Evolutionary conservation across 306 rosid genomes (phyloP).

Genomic region (Prunus mongolica): DNA sequence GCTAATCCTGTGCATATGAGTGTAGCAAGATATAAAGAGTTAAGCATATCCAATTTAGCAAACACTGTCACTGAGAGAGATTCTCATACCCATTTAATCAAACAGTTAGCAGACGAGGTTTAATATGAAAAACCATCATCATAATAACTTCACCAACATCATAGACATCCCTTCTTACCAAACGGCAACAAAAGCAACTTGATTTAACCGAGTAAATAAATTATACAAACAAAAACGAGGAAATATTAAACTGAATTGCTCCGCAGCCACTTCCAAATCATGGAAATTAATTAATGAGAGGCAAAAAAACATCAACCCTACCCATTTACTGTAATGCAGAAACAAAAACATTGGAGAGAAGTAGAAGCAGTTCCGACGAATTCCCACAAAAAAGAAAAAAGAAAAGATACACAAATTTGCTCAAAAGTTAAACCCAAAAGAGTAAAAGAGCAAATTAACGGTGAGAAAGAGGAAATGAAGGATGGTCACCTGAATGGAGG

Average conservation of each 20-base stretch:
- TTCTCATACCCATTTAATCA: neutral
- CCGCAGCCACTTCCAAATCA: neutral
- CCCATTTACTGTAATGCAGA: neutral
- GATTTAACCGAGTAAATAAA: neutral
- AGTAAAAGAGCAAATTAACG: neutral
- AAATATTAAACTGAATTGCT: neutral
- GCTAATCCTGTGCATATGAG: neutral
- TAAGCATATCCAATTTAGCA: neutral
- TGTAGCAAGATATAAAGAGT: neutral
- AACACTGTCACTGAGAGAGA: neutral
- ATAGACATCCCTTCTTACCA: neutral
- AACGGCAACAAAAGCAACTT: neutral
- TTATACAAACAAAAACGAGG: neutral
- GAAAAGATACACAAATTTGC: neutral
- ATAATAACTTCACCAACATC: neutral
- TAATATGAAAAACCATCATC: neutral
- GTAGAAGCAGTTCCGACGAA: neutral
- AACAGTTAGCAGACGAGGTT: neutral
- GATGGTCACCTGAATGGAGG: neutral
- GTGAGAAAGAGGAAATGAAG: neutral
- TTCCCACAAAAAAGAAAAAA: too few relatives aligned
- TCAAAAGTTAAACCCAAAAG: neutral
- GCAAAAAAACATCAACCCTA: neutral
- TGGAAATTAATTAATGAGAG: neutral
- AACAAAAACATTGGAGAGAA: neutral